Conservation (phyloP, 108 stramenopile genomes). For the Skeletonema costatum region DNA sequence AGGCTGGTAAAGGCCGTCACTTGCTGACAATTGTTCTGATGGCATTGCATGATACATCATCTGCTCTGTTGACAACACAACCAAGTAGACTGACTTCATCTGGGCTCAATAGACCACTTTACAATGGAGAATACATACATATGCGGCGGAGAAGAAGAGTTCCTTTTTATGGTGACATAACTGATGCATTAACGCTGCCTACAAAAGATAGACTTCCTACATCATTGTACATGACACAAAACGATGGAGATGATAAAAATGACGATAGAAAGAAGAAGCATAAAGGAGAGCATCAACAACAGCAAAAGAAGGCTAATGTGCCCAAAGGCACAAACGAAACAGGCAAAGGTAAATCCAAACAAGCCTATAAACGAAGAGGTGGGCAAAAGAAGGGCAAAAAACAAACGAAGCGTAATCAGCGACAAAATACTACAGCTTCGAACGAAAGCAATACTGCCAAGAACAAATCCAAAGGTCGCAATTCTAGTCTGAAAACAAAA, state of each 20-base stretch:
- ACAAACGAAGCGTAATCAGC: not conserved
- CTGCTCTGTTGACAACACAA: not conserved
- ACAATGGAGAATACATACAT: not conserved
- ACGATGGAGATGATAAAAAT: conserved; percentile 6
- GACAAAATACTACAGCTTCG: not conserved
- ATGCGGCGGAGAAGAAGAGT: not conserved
- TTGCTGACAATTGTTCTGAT: not conserved
- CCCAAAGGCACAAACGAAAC: not conserved
- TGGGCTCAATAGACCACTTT: not conserved
- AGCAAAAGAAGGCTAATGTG: conserved; percentile 1
- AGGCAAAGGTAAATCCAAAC: conserved; percentile 7
- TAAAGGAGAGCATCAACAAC: not conserved
- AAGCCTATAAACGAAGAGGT: not conserved
- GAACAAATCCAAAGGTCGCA: not conserved
- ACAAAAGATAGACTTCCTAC: not conserved
- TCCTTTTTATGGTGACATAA: not conserved
- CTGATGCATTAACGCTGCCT: not conserved
- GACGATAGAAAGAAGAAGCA: not conserved
- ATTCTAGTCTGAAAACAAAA: not conserved
- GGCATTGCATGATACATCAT: not conserved
- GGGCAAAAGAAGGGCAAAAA: not conserved
- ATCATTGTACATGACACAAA: not conserved
- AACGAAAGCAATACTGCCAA: not conserved
- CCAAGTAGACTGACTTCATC: not conserved
- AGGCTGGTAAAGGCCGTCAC: not conserved